These are phyloP conservation scores for Fragaria ananassa DNA, from an alignment of 306 rosid species.

Conservation along the genomic window DNA sequence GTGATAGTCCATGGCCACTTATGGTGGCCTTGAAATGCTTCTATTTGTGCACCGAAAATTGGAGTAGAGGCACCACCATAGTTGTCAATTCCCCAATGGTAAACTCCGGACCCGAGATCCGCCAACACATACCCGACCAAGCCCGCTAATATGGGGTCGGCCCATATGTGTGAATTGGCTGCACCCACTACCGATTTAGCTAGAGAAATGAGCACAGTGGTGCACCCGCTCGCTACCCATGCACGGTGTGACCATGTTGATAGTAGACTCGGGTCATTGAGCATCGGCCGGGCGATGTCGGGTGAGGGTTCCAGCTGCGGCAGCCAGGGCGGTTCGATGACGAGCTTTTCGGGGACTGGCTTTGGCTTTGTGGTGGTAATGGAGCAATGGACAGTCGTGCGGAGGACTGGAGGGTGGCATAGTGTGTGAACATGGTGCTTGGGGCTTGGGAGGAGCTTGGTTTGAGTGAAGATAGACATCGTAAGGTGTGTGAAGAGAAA, in stretches of 20 bases:
- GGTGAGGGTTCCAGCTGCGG: neutral
- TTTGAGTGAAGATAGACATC: slow-evolving; percentile 67
- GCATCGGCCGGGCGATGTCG: slow-evolving; percentile 16
- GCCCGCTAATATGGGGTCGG: slow-evolving; percentile 43
- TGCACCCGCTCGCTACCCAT: slow-evolving; percentile 69
- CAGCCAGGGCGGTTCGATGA: slow-evolving; percentile 28
- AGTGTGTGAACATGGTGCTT: slow-evolving; percentile 17
- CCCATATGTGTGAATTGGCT: slow-evolving; percentile 34
- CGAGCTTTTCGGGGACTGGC: slow-evolving; percentile 20
- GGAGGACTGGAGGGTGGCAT: slow-evolving; percentile 1
- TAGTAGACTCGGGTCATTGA: slow-evolving; percentile 46
- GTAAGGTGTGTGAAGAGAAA: slow-evolving; percentile 22
- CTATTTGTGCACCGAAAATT: slow-evolving; percentile 70
- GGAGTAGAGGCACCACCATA: slow-evolving; percentile 66
- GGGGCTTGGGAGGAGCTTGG: slow-evolving; percentile 36
- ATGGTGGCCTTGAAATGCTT: slow-evolving; percentile 90
- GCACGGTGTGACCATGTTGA: slow-evolving; percentile 82
- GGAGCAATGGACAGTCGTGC: slow-evolving; percentile 27
- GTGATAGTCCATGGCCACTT: slow-evolving; percentile 90
- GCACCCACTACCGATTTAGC: slow-evolving; percentile 46
- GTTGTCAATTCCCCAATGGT: slow-evolving; percentile 89
- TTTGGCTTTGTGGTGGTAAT: slow-evolving; percentile 31
- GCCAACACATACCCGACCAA: slow-evolving; percentile 67
- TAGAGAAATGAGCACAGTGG: slow-evolving; percentile 41
- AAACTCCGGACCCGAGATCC: slow-evolving; percentile 84